Percentiles rank a stretch among this genome's conserved stretches.
phyloP scores from a whole-genome alignment of 257 asterid species.

The Gentiana straminea region DNA sequence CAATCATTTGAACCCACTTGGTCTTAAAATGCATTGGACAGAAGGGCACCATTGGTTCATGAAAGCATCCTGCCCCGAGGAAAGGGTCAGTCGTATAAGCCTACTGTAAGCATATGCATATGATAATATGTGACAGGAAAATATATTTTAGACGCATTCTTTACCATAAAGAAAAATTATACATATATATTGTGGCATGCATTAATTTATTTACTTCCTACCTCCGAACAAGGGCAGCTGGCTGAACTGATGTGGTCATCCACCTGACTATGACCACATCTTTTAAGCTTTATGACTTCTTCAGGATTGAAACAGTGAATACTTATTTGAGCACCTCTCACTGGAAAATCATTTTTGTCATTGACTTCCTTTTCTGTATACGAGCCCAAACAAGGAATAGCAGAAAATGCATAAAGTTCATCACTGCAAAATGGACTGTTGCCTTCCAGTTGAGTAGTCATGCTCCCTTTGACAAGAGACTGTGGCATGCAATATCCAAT shows the following conservation, averaged over 20 bases:
- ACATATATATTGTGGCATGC: too few relatives aligned
- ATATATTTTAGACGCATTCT: not conserved
- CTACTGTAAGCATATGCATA: too few relatives aligned
- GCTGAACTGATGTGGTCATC: conserved; percentile 19
- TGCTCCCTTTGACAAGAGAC: conserved; percentile 36
- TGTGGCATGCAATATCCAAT: conserved; percentile 68
- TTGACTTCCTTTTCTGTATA: conserved; percentile 14
- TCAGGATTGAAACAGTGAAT: conserved; percentile 58
- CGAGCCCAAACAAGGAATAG: conserved; percentile 33
- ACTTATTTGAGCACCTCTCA: conserved; percentile 19
- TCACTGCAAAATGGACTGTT: conserved; percentile 43
- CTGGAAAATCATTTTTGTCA: conserved; percentile 15
- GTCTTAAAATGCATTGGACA: too few relatives aligned
- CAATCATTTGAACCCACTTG: not conserved
- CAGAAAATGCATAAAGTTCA: conserved; percentile 50
- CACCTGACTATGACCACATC: conserved; percentile 35
- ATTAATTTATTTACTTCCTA: conserved; percentile 8
- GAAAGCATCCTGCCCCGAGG: too few relatives aligned
- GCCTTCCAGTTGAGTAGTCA: conserved; percentile 23
- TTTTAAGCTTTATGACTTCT: conserved; percentile 53
- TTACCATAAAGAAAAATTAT: too few relatives aligned
- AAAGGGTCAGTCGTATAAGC: too few relatives aligned
- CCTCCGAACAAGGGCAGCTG: conserved; percentile 64
- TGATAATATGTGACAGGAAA: not conserved
- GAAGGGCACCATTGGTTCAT: too few relatives aligned